Evolutionary conservation across 2,329 filamentous ascomycete species (phyloP), one percentile per base, ranked within the genome.

Genomic region (Fusarium globosum): DNA sequence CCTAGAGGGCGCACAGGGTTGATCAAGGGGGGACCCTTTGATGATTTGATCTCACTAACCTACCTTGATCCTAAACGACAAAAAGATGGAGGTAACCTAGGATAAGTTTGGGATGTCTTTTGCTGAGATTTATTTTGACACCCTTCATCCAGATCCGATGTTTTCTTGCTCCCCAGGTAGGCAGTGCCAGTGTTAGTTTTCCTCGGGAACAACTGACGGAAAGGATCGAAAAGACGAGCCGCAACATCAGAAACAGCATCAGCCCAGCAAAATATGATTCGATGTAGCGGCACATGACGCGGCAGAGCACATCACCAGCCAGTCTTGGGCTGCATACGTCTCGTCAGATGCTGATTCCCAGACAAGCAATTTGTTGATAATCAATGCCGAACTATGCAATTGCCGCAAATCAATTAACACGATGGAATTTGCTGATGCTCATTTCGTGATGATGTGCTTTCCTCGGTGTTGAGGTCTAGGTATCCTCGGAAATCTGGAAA

Each of bases 231-330:
- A 52, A 69, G 63, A 48, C 23, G 30, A 61, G 28, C 61, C 38
- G 33, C 43, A 56, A 36, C 45, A 62, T 60, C 55, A 65, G 64
- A 49, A 49, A 63, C 61, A 51, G 33, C 65, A 69, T 69, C 66
- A 55, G 49, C 66, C 66, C 65, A 69, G 66, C 46, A 51, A 45
- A 69, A 62, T 46, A 65, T 74, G 71, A 73, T 66, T 59, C 63
- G 71, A 73, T 59, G n/a, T 30, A 56, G 23, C 53, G 52, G 59
- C 68, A 73, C 70, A 68, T 74, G 71, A 69, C 64, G 52, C 64
- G 56, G 64, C 52, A 69, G 46, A 60, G 52, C 51, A 49, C 41
- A 68, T 51, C 33, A 49, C 49, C 53, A 61, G 46, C 49, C 55
- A 64, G 48, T 55, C 46, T 33, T 60, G 45, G 39, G 35, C 30